These are phyloP conservation scores for Medicago truncatula DNA, from an alignment of 306 rosid genomes.

Conservation along the genomic window DNA sequence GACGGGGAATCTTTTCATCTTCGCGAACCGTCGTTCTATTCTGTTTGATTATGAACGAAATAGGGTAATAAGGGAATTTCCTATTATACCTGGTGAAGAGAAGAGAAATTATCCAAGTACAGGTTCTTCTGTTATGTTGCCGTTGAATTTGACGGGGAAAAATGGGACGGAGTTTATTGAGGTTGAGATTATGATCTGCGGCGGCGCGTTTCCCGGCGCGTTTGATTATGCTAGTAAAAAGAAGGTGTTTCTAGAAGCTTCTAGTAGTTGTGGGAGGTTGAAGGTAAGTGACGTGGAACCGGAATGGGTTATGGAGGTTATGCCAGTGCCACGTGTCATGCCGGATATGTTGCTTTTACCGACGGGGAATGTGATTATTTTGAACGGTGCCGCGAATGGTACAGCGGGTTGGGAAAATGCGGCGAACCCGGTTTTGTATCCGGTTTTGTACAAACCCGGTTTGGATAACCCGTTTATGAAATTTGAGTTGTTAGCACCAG, in stretches of 20 bases:
- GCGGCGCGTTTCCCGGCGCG: constrained; percentile 69
- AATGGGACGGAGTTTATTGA: constrained; percentile 36
- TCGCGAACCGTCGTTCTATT: constrained; percentile 68
- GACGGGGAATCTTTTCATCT: constrained; percentile 74
- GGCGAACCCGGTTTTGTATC: constrained; percentile 53
- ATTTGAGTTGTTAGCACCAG: constrained; percentile 53
- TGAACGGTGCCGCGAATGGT: constrained; percentile 76
- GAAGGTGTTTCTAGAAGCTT: constrained; percentile 48
- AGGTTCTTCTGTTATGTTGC: constrained; percentile 76
- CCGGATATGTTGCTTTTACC: constrained; percentile 74
- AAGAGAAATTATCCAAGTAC: constrained; percentile 83
- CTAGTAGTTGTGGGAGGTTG: constrained; percentile 66
- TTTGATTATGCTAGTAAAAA: constrained; percentile 37
- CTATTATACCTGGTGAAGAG: constrained; percentile 58
- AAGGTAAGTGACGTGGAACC: constrained; percentile 58
- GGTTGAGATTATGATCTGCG: constrained; percentile 74
- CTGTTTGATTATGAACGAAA: constrained; percentile 49
- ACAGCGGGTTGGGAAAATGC: constrained; percentile 80
- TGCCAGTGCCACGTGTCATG: constrained; percentile 81
- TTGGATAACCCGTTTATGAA: constrained; percentile 19
- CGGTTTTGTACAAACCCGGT: constrained; percentile 57
- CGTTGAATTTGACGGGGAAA: constrained; percentile 42
- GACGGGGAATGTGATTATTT: constrained; percentile 59
- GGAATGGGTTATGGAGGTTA: constrained; percentile 63
- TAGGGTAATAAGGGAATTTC: constrained; percentile 49